These are phyloP conservation scores for Scedosporium apiospermum DNA, from an alignment of 2,329 filamentous ascomycete species.

Conservation along the genomic window DNA sequence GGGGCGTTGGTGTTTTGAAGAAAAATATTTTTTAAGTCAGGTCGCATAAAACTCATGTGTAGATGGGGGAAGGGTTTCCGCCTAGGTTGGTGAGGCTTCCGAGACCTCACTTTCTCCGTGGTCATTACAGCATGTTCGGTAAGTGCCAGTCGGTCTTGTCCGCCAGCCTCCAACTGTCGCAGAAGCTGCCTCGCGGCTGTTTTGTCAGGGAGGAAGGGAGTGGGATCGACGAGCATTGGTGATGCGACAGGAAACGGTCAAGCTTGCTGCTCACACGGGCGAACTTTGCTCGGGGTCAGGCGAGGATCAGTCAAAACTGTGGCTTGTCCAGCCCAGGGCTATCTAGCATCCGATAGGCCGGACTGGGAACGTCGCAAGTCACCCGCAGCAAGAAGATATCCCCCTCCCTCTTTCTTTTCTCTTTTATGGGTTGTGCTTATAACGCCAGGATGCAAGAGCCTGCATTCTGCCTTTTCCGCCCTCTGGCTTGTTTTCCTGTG, in stretches of 20 bases:
- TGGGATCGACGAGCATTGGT: constrained; percentile 5
- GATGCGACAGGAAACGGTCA: constrained; percentile 1
- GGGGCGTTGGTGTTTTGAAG: background rate
- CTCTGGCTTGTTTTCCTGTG: background rate
- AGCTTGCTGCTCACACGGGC: background rate
- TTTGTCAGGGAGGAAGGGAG: background rate
- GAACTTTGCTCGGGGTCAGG: background rate
- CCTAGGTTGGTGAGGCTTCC: background rate
- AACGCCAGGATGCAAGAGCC: background rate
- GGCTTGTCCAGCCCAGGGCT: background rate
- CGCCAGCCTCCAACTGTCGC: background rate
- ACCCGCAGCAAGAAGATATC: background rate
- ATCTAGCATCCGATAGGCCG: background rate
- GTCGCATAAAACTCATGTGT: background rate
- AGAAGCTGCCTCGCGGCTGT: constrained; percentile 5
- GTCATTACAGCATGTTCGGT: background rate
- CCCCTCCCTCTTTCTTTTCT: background rate
- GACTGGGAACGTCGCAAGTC: background rate
- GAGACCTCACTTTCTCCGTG: background rate
- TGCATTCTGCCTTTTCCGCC: background rate
- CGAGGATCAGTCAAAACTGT: constrained; percentile 4
- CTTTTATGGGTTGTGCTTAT: background rate
- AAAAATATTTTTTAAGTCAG: background rate
- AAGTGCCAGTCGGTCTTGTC: background rate
- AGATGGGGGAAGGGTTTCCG: background rate